Percentiles rank a stretch among this genome's conserved stretches.
Evolutionary conservation across 2,329 filamentous ascomycete species (phyloP).

Genomic region (Pestalotiopsis sp.): DNA sequence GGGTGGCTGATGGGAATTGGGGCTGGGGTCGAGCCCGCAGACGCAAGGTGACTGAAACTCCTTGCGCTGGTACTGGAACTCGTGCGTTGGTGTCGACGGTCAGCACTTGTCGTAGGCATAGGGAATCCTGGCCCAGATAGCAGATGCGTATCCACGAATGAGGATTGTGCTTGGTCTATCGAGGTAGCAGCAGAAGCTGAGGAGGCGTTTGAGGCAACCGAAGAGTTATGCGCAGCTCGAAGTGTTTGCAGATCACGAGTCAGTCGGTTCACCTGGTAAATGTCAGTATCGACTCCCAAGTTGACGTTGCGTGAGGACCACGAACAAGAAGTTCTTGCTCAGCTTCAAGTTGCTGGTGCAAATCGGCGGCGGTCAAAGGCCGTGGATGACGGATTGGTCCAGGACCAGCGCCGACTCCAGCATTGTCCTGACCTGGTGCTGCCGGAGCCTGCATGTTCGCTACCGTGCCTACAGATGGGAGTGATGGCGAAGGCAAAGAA

Average conservation of each 20-base stretch:
- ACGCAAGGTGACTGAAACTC: constrained; percentile 48
- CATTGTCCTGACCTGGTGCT: constrained; percentile 35
- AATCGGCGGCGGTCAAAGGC: constrained; percentile 83
- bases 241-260: constrained; percentile 86
- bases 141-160: constrained; percentile 51
- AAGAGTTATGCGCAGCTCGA: constrained; percentile 71
- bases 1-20: constrained; percentile 31
- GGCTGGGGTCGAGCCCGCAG: constrained; percentile 39
- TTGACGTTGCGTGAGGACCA: constrained; percentile 15
- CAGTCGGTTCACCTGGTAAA: constrained; percentile 79
- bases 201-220: constrained; percentile 67
- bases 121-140: constrained; percentile 61
- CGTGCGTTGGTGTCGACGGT: constrained; percentile 59
- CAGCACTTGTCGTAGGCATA: constrained; percentile 50
- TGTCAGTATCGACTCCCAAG: constrained; percentile 5
- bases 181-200: constrained; percentile 57
- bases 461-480: constrained; percentile 19
- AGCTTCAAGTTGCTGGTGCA: constrained; percentile 89
- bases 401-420: constrained; percentile 57
- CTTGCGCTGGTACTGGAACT: constrained; percentile 57
- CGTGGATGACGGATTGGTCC: constrained; percentile 84
- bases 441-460: constrained; percentile 32
- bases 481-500: constrained; percentile 34
- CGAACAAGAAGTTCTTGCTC: constrained; percentile 91
- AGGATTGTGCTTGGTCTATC: constrained; percentile 44